Base-by-base conservation (phyloP, 148 eudicot species). In the Amaranthus hypochondriacus region DNA sequence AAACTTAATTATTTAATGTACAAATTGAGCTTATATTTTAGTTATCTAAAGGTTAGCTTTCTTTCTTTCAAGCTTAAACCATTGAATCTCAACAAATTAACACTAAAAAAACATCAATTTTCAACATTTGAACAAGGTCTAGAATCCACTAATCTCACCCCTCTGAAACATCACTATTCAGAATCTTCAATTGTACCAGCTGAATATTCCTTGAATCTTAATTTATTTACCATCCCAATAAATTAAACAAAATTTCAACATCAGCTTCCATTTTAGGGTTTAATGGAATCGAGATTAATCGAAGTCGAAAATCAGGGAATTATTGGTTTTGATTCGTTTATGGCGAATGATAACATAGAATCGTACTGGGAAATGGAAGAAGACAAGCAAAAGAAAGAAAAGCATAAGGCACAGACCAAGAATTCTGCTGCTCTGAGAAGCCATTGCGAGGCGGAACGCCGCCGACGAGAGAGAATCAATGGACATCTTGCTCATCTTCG, bases 401-500 rank as follows among this genome's bases (percentile, higher is more conserved):
- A 75, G 53, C 21, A 39, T 11, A 7, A 42, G 21, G 43, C 56
- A 0, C 54, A 71, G 73, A 56, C 53, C 15, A 79, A 74, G 77
- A 79, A 69, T 62, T 52, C 67, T 7, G 77, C 74, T 10, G 77
- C 81, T 48, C 14, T 78, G 73, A 79, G 50, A 71, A 79, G 65
- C 66, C 82, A 79, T 75, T 79, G 78, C 43, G 82, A 79, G 59
- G 82, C 82, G 10, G 83, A 80, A 43, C 71, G 83, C 53, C 79
- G 83, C 14, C 66, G 83, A 9, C 63, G 83, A 55, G 83, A 80
- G 60, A 52, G 83, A 51, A 80, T 80, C 60, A 80, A 80, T 72
- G 65, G 59, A 53, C 83, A 80, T 72, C 64, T 75, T 75, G 68
- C 79, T 48, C 54, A 66, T 18, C 83, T 80, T 3, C 76, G 83